Evolutionary conservation across 192 early-diverging fungal species (phyloP), one percentile per base, ranked within the genome.

Genomic region (Coemansia sp.): DNA sequence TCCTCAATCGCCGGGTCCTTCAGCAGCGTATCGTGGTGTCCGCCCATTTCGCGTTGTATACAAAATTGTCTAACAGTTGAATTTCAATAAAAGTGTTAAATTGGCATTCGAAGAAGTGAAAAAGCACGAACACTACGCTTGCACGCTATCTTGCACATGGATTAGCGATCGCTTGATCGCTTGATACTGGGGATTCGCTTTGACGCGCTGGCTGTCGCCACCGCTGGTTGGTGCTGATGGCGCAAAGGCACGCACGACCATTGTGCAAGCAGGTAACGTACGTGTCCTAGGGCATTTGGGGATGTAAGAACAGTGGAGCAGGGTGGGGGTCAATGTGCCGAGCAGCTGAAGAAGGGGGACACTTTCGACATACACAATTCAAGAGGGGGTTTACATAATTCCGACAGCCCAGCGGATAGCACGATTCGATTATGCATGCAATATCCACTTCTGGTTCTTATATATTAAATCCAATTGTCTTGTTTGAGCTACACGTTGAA

Each of bases 1-100:
- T 80, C 77, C 72, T 84, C 82, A 59, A 84, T 84, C 2, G 82
- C 82, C 17, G 82, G 82, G 55, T 84, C 82, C 64, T 80, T 84
- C 38, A 84, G 67, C 58, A 84, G 66, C 14, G 62, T 70, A 6
- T 78, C 76, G 62, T 76, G 50, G 45, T 84, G 76, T 63, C 77
- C 82, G 59, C 73, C 82, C 82, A 84, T 84, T 64, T 63, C 45
- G 5, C 45, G 7, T 48, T 5, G 46, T 9, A 8, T 5, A 48
- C 46, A 2, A 9, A 21, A 48, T 2, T 48, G n/a, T 46, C 15
- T 6, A 46, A n/a, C 5, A n/a, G 15, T 19, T 6, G 46, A 48
- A 21, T 48, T 48, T n/a, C 2, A 48, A 21, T 48, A 23, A 44
- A 21, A 48, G 46, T 48, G 46, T 21, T n/a, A 48, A 48, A 48